Base-by-base conservation (phyloP, 129 eudicot species). In the sunflower (Helianthus annuus) region DNA sequence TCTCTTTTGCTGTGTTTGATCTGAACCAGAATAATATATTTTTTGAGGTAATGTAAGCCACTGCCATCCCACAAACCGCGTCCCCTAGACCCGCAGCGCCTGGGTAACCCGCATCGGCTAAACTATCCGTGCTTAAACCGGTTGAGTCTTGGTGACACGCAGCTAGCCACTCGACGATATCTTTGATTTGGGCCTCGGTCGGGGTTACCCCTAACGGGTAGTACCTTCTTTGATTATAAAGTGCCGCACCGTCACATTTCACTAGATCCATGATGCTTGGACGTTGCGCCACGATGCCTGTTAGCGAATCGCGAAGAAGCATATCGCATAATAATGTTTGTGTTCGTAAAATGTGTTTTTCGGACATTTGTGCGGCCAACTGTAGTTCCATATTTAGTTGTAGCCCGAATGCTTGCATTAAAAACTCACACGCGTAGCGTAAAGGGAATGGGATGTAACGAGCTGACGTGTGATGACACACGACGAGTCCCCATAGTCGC, bases 221-320 rank as follows among this genome's bases (percentile, higher is more conserved):
- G 76, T 85, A 94, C 76, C 72, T 88, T 32, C 89, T 92, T 49
- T 81, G 84, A 79, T 77, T 85, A 52, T 74, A 90, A 4, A 94
- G 79, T 3, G 96, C 98, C 42, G 98, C 97, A 4, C 98, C 98
- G 60, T 90, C 92, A 51, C 98, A 94, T 64, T 88, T 90, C 49
- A 94, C 96, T 4, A 94, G 87, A 75, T 94, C 97, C 96, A 94
- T 84, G 6, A 94, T 94, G 54, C 87, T 89, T 7, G 98, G 98
- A 78, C 85, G 81, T 85, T 90, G 96, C 2, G 89, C 90, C 49
- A 94, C 86, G 24, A 94, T 85, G 10, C 93, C 98, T 7, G 86
- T 65, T 29, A 90, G 84, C 10, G 98, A 88, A 64, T 87, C 89
- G 10, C 98, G 84, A 66, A 94, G 91, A 62, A 94, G 86, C 97